Conservation (phyloP, 1,284 basidiomycete species). For the Fistulinella cinereoalba region DNA sequence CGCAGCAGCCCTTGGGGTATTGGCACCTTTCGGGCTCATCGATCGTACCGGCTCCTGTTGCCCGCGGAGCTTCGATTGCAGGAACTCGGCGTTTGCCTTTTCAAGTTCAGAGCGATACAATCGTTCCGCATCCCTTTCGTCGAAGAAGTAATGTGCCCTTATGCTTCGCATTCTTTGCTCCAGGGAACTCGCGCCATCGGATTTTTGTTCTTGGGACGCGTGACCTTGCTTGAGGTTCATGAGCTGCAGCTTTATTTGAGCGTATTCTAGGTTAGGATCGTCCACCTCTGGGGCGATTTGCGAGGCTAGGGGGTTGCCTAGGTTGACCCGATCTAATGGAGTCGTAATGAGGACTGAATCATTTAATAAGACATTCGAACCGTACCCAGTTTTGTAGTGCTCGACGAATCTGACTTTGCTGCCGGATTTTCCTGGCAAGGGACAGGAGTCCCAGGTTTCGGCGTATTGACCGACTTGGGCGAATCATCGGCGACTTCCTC, state of each 20-base stretch:
- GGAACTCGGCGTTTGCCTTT: conserved; percentile 46
- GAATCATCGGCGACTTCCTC: conserved; percentile 9
- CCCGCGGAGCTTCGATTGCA: conserved; percentile 58
- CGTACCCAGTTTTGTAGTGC: conserved; percentile 31
- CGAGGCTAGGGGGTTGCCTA: conserved; percentile 24
- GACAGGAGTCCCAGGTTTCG: background rate
- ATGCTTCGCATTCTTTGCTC: conserved; percentile 53
- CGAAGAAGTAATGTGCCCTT: conserved; percentile 74
- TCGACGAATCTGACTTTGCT: conserved; percentile 1
- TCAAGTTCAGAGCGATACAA: conserved; percentile 57
- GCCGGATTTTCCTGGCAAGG: conserved; percentile 4
- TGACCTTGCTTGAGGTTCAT: conserved; percentile 37
- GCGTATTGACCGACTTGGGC: conserved; percentile 2
- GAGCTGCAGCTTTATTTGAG: conserved; percentile 55
- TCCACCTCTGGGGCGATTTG: conserved; percentile 40
- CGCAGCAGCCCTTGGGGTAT: conserved; percentile 1
- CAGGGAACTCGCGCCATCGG: conserved; percentile 30
- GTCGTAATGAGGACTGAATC: conserved; percentile 2
- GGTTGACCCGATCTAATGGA: too few species aligned
- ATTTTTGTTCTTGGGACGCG: conserved; percentile 4
- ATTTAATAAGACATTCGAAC: conserved; percentile 42
- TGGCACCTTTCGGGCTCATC: background rate
- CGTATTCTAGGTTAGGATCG: conserved; percentile 64
- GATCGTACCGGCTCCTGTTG: conserved; percentile 2
- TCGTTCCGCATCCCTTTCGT: conserved; percentile 63